Evolutionary conservation across 192 early-diverging fungal species (phyloP).

Genomic region (Entomortierella chlamydospora): DNA sequence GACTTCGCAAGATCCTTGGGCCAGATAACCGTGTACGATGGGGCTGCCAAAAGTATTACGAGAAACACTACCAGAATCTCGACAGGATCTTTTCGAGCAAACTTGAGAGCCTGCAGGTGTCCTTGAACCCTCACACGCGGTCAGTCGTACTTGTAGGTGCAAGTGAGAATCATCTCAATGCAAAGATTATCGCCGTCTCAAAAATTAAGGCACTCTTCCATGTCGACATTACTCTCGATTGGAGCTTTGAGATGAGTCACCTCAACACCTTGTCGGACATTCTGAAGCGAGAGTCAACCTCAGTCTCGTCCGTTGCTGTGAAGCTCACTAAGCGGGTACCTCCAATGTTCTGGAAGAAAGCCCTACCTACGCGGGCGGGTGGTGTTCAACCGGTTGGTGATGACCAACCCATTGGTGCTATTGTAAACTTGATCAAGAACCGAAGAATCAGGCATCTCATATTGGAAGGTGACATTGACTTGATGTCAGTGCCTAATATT

Average conservation of each 20-base stretch:
- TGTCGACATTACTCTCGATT: slow-evolving; percentile 35
- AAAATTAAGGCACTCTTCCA: slow-evolving; percentile 22
- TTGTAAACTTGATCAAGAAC: slow-evolving; percentile 29
- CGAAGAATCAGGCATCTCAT: slow-evolving; percentile 22
- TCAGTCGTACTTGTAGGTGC: slow-evolving; percentile 1
- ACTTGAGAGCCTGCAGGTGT: slow-evolving; percentile 10
- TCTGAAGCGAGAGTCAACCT: neutral
- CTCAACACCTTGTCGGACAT: slow-evolving; percentile 9
- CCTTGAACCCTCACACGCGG: slow-evolving; percentile 12
- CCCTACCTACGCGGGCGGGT: neutral
- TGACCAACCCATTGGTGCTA: slow-evolving; percentile 19
- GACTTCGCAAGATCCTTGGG: slow-evolving; percentile 5
- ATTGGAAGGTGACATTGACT: slow-evolving; percentile 40
- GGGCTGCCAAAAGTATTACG: slow-evolving; percentile 29
- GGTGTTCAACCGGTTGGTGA: slow-evolving; percentile 2
- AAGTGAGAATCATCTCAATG: slow-evolving; percentile 10
- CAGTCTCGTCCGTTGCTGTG: slow-evolving; percentile 16
- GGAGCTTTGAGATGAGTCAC: slow-evolving; percentile 19
- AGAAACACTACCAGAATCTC: neutral
- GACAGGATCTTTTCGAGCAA: slow-evolving; percentile 28
- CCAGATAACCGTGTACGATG: slow-evolving; percentile 20
- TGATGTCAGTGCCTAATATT: slow-evolving; percentile 39
- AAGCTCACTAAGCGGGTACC: slow-evolving; percentile 16
- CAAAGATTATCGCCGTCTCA: slow-evolving; percentile 13
- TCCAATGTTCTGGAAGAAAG: slow-evolving; percentile 25